Evolutionary conservation across 2,329 filamentous ascomycete species (phyloP).

Genomic region (Cercospora sojina): DNA sequence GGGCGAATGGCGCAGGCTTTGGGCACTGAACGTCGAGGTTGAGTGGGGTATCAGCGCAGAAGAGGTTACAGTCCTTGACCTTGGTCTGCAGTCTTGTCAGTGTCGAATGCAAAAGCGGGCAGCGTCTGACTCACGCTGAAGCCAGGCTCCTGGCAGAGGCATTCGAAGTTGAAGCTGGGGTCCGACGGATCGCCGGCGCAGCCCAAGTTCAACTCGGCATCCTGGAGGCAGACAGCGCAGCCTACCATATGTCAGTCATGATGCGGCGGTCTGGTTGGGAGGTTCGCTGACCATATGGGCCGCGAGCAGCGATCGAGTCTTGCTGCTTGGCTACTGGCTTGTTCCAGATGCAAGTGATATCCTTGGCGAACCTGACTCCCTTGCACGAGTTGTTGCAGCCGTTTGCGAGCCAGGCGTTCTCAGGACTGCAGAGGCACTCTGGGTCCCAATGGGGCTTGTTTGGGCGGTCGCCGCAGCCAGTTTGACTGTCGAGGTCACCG

Average conservation of each 20-base stretch:
- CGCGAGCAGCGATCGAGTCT: neutral
- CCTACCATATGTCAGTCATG: neutral
- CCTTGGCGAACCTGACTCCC: neutral
- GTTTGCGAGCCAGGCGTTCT: neutral
- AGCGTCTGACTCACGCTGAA: neutral
- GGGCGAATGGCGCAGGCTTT: neutral
- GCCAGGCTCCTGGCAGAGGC: conserved; percentile 1
- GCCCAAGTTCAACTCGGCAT: neutral
- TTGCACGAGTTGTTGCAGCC: neutral
- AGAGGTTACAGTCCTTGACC: neutral
- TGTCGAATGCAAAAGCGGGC: neutral
- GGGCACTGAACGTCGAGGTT: neutral
- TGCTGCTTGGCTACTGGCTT: neutral
- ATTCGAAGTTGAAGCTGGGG: neutral
- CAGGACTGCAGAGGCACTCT: neutral
- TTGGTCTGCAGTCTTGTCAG: neutral
- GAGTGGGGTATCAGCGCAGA: conserved; percentile 1
- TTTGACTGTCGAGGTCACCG: neutral
- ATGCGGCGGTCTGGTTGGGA: neutral
- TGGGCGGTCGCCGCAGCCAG: neutral
- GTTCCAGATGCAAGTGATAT: neutral
- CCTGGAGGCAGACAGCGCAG: neutral
- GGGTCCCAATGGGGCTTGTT: neutral
- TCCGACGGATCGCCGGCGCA: neutral
- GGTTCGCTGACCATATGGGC: neutral